Conservation (phyloP, 441 rosid genomes). For the Flueggea neowawraea region DNA sequence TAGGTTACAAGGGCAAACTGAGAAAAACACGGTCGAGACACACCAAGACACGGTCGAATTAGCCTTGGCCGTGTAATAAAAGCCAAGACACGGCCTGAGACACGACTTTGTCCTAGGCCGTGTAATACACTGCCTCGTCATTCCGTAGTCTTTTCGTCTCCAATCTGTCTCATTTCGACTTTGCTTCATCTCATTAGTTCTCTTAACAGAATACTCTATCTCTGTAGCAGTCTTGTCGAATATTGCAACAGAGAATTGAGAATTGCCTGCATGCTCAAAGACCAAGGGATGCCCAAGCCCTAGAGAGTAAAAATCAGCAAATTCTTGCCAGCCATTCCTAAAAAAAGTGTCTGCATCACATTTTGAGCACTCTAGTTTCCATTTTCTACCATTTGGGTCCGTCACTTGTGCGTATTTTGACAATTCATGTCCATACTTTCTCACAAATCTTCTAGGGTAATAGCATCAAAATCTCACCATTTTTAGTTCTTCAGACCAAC, state of each 20-base stretch:
- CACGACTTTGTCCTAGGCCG: too few relatives aligned
- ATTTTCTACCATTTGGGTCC: conserved; percentile 1
- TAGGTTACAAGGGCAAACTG: too few relatives aligned
- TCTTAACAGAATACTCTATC: not conserved
- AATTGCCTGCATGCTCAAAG: conserved; percentile 28
- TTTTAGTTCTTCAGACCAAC: not conserved
- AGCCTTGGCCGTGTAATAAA: too few relatives aligned
- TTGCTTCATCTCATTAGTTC: too few relatives aligned
- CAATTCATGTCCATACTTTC: not conserved
- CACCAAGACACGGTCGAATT: too few relatives aligned
- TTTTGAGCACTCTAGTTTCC: not conserved
- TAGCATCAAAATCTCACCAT: not conserved
- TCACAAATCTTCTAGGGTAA: not conserved
- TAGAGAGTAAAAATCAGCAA: not conserved
- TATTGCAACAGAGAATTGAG: conserved; percentile 24
- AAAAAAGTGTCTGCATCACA: not conserved
- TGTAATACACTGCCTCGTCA: too few relatives aligned
- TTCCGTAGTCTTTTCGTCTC: too few relatives aligned
- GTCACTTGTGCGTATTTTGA: conserved; percentile 5
- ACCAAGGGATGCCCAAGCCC: conserved; percentile 18
- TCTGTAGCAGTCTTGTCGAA: conserved; percentile 26
- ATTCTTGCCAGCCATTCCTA: not conserved
- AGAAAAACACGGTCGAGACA: too few relatives aligned
- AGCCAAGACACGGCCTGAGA: too few relatives aligned
- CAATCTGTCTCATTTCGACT: too few relatives aligned